Conservation (phyloP, 2,329 filamentous ascomycete species). For the Penicillium freii region DNA sequence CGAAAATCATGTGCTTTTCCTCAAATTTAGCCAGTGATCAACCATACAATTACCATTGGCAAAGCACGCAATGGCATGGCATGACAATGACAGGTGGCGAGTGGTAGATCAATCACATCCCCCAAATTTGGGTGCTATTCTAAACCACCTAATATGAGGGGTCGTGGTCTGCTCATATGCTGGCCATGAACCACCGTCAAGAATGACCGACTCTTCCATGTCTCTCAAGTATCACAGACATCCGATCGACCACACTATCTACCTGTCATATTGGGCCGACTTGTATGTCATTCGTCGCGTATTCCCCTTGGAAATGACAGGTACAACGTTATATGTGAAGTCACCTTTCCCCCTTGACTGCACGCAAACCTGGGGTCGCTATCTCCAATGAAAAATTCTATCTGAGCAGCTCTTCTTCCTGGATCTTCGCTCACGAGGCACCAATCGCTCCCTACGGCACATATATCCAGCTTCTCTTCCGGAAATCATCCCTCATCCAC, state of each 20-base stretch:
- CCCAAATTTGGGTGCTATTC: not conserved
- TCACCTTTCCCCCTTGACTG: not conserved
- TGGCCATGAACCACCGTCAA: not conserved
- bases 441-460: no score
- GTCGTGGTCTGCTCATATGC: not conserved
- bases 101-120: conserved; percentile 3
- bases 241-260: not conserved
- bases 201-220: not conserved
- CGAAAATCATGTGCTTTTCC: not conserved
- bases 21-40: not conserved
- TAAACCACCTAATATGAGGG: not conserved
- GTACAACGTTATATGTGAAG: not conserved
- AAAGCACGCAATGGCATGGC: not conserved
- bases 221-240: not conserved
- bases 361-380: not conserved
- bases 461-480: not conserved
- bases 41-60: not conserved
- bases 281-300: not conserved
- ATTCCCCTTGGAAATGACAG: not conserved
- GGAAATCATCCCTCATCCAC: not conserved
- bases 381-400: not conserved
- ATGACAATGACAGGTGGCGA: not conserved
- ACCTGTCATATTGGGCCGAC: not conserved
- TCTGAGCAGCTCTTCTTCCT: not conserved
- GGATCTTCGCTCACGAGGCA: not conserved